Evolutionary conservation across 169 alveolate species (phyloP).

Genomic region (Plasmodium inui): DNA sequence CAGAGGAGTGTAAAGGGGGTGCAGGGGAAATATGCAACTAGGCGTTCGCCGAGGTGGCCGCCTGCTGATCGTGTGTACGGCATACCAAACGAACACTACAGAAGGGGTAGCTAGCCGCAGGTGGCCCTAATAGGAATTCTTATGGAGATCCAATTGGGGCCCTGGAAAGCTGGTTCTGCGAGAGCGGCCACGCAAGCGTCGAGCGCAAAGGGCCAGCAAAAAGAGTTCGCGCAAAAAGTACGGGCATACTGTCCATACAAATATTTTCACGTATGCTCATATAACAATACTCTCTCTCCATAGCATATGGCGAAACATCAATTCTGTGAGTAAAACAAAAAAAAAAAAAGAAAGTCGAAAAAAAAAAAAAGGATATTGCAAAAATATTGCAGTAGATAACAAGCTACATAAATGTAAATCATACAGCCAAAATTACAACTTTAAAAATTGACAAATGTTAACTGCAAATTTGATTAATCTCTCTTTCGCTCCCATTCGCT

Average conservation of each 20-base stretch:
- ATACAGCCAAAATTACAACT: background rate
- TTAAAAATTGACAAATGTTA: background rate
- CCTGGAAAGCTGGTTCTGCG: background rate
- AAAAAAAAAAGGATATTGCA: background rate
- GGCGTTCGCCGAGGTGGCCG: background rate
- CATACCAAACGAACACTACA: background rate
- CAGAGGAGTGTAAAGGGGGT: background rate
- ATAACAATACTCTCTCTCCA: background rate
- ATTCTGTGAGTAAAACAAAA: background rate
- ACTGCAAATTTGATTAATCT: background rate
- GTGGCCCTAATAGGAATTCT: background rate
- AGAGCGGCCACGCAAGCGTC: background rate
- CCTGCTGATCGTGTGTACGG: background rate
- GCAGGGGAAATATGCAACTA: background rate
- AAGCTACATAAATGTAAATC: background rate
- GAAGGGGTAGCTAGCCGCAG: background rate
- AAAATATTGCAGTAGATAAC: background rate
- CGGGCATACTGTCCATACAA: constrained; percentile 2
- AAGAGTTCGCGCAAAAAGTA: background rate
- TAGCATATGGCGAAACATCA: background rate
- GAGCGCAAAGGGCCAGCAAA: background rate
- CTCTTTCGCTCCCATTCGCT: background rate
- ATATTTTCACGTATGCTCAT: background rate
- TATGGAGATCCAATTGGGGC: background rate
- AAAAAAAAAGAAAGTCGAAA: background rate